These are phyloP conservation scores for Phytopythium helicoides DNA, from an alignment of 352 stramenopile genomes.

Conservation along the genomic window DNA sequence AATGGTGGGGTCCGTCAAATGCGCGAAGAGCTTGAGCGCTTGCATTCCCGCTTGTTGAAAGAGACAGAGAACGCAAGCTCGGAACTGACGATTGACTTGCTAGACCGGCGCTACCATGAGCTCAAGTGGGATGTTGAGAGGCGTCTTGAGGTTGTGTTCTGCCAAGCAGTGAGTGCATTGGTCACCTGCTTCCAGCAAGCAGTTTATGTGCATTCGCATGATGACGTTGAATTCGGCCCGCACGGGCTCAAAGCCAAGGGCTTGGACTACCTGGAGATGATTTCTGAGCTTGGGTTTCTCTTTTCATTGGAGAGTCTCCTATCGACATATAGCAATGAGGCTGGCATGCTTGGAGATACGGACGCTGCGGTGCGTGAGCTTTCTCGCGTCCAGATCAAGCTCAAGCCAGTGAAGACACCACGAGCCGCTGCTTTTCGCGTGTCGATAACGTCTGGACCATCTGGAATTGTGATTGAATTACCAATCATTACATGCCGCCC, in stretches of 20 bases:
- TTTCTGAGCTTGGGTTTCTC: constrained; percentile 65
- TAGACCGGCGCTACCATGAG: constrained; percentile 77
- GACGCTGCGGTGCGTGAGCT: constrained; percentile 78
- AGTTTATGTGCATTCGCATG: constrained; percentile 72
- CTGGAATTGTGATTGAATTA: constrained; percentile 68
- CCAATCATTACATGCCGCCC: constrained; percentile 62
- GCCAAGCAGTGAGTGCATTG: constrained; percentile 74
- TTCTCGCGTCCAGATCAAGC: constrained; percentile 58
- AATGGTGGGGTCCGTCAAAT: constrained; percentile 76
- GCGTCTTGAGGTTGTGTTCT: constrained; percentile 81
- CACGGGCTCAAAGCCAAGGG: constrained; percentile 32
- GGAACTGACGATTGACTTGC: constrained; percentile 67
- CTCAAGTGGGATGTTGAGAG: constrained; percentile 84
- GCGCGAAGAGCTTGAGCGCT: constrained; percentile 54
- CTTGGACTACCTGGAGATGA: constrained; percentile 73
- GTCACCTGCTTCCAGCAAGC: constrained; percentile 87
- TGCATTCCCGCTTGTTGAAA: constrained; percentile 45
- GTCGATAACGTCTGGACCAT: constrained; percentile 55
- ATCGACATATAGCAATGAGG: constrained; percentile 84
- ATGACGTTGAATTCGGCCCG: constrained; percentile 32
- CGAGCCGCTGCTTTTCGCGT: constrained; percentile 65
- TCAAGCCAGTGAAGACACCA: constrained; percentile 66
- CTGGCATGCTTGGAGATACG: constrained; percentile 84
- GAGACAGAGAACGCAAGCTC: constrained; percentile 53
- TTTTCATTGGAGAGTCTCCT: constrained; percentile 83